Evolutionary conservation across 163 green algal genomes (phyloP).

Genomic region (Chloromonas sp.): DNA sequence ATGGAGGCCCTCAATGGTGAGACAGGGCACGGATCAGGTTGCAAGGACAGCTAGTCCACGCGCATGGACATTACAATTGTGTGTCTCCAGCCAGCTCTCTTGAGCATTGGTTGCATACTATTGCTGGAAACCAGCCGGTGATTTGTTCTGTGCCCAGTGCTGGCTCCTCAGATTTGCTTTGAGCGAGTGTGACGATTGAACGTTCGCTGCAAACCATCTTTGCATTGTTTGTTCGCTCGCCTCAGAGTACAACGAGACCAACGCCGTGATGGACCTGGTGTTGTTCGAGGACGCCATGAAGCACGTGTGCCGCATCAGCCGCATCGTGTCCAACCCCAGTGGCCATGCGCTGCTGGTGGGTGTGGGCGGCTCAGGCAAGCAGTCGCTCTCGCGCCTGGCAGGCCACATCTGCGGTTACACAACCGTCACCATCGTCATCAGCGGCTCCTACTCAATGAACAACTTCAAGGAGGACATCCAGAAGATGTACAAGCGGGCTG

Average conservation of each 20-base stretch:
- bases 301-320: constrained; percentile 74
- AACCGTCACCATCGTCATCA: constrained; percentile 70
- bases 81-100: neutral
- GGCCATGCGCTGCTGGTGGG: constrained; percentile 73
- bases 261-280: constrained; percentile 80
- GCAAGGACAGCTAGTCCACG: too few species aligned
- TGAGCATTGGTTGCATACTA: neutral
- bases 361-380: constrained; percentile 69
- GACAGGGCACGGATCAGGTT: neutral
- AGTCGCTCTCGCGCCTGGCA: constrained; percentile 62
- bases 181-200: too few species aligned
- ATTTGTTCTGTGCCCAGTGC: too few species aligned
- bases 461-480: constrained; percentile 82
- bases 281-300: constrained; percentile 89
- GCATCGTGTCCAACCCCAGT: constrained; percentile 69
- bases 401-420: constrained; percentile 65
- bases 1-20: constrained; percentile 56
- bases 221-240: too few species aligned
- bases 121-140: too few species aligned
- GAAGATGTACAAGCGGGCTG: constrained; percentile 77
- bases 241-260: constrained; percentile 82
- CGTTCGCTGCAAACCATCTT: too few species aligned
- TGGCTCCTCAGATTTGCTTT: too few species aligned
- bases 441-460: constrained; percentile 65
- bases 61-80: neutral